phyloP scores from a whole-genome alignment of 345 rosid species.

The Eucalyptus urophylla region DNA sequence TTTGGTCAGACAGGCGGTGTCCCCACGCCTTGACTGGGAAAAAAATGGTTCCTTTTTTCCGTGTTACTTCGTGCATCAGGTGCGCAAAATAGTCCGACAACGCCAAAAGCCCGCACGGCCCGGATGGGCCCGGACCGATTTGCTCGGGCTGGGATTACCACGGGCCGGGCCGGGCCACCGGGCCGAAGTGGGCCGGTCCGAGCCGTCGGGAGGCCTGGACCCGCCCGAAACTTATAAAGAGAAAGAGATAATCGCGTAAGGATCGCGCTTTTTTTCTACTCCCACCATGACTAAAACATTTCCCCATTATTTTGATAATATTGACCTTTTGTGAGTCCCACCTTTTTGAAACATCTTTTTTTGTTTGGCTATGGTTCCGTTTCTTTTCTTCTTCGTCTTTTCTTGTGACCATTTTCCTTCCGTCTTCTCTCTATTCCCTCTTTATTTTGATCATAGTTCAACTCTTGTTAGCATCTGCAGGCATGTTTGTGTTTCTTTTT shows the following conservation, averaged over 20 bases:
- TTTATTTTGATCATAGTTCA: background rate
- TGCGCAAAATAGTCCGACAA: background rate
- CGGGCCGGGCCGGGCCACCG: background rate
- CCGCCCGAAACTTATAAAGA: background rate
- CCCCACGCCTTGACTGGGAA: background rate
- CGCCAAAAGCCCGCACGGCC: background rate
- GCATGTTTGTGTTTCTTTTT: no score
- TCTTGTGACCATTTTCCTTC: background rate
- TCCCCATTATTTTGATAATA: background rate
- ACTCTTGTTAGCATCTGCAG: background rate
- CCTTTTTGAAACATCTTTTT: background rate
- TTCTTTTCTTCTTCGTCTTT: background rate
- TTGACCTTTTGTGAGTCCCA: background rate
- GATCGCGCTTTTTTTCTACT: accelerated
- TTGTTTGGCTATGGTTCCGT: accelerated
- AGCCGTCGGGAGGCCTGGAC: background rate
- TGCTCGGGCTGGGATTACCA: background rate
- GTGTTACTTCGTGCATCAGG: background rate
- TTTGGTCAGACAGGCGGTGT: background rate
- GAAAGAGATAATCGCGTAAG: background rate
- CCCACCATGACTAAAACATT: background rate
- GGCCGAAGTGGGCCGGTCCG: background rate
- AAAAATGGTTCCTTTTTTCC: background rate
- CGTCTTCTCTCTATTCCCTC: background rate
- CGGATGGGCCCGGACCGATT: background rate